A percentile compares a stretch with the other conserved stretches of the same genome.
Evolutionary conservation across 2,329 filamentous ascomycete genomes (phyloP).

Genomic region (Neopestalotiopsis sp.): DNA sequence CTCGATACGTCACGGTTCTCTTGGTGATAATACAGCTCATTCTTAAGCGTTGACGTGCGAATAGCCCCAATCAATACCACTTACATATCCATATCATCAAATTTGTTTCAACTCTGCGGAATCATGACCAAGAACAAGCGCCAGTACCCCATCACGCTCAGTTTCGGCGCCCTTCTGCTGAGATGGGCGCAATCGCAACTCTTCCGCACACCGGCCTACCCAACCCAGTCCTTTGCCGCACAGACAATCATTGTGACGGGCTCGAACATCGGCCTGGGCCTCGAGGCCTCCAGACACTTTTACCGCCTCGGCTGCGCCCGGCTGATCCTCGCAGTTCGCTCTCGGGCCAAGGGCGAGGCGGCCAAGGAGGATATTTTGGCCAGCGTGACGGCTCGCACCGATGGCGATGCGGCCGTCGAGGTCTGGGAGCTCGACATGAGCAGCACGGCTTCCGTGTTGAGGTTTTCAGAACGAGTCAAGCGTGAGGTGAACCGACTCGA

Average conservation of each 20-base stretch:
- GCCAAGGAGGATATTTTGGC: constrained; percentile 44
- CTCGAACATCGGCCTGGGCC: constrained; percentile 40
- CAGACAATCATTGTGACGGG: constrained; percentile 42
- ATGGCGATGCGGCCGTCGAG: constrained; percentile 37
- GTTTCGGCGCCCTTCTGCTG: not conserved
- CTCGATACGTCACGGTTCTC: too few species aligned
- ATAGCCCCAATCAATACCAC: not conserved
- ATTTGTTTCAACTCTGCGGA: not conserved
- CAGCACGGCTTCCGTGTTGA: constrained; percentile 50
- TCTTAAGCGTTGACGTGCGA: not conserved
- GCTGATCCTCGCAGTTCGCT: constrained; percentile 44
- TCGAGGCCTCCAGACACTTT: constrained; percentile 40
- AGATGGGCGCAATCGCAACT: constrained; percentile 15
- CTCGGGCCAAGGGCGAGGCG: constrained; percentile 37
- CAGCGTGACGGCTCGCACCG: constrained; percentile 28
- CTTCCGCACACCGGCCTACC: constrained; percentile 26
- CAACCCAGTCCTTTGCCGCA: constrained; percentile 29
- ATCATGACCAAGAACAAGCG: not conserved
- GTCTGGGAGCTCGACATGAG: constrained; percentile 58
- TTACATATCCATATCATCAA: not conserved
- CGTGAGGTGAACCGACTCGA: constrained; percentile 47
- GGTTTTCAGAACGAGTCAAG: constrained; percentile 45
- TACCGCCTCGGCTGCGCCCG: constrained; percentile 22
- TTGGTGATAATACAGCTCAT: too few species aligned
- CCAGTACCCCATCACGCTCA: not conserved